Evolutionary conservation across 1,284 basidiomycete genomes (phyloP), one percentile per base, ranked within the genome.

Genomic region (Ceratobasidium papillatum): DNA sequence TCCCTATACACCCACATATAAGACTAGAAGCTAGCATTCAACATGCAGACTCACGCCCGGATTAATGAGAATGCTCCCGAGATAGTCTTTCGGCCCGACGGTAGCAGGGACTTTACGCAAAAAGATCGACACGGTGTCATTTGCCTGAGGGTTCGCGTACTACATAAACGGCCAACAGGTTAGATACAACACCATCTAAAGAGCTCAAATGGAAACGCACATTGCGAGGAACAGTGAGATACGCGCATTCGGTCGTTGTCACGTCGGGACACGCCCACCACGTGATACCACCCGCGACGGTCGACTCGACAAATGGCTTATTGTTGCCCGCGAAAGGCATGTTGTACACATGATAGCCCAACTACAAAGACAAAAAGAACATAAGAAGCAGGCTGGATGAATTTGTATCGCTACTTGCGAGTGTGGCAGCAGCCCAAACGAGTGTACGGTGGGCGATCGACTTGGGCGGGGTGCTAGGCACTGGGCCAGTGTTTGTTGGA

Each of bases 211-310:
- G 1, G 12, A 1, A 17, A 59, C 73, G 14, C 27, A 66, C 73
- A 52, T 76, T 62, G 30, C 77, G 64, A 1, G 78, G 78, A 3
- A 78, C 78, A 14, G 71, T 74, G 19, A 78, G 76, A 62, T 77
- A 78, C 0, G 75, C 65, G 63, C 78, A 78, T 49, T 73, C 64
- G 0, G 75, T 74, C 0, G 69, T 58, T 12, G 74, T 30, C 2
- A 62, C 27, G 41, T 78, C 78, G 3, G 77, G 76, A 38, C 78
- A 78, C 7, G 74, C 12, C 17, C 36, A 45, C 78, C 78, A 78
- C 19, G 47, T 38, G 63, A 74, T 74, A 43, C 62, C 74, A 27
- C 43, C 34, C 17, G 65, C 65, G 25, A 56, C 65, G n/a, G 49
- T 68, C 4, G 65, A 54, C 38, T 52, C 65, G 32, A 38, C 22